phyloP scores from a whole-genome alignment of 176 grass and related monocot species.

The Oryza punctata region DNA sequence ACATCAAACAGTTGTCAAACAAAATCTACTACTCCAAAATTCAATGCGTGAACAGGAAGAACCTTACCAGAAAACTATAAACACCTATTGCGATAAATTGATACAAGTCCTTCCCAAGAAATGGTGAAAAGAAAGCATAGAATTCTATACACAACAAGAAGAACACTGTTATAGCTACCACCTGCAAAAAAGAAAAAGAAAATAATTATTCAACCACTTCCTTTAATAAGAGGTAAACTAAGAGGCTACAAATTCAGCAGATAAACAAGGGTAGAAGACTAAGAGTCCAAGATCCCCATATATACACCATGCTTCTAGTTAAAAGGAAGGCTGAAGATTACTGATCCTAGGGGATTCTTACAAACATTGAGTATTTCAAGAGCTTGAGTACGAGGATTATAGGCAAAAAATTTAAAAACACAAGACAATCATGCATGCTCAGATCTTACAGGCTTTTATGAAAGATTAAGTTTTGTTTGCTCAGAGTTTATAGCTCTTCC shows the following conservation, averaged over 20 bases:
- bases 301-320: background rate
- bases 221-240: background rate
- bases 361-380: background rate
- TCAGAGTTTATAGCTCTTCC: background rate
- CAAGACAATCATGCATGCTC: background rate
- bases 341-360: background rate
- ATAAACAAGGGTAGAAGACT: background rate
- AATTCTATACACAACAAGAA: constrained; percentile 93
- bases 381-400: constrained; percentile 1
- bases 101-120: constrained; percentile 73
- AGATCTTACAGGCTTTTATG: background rate
- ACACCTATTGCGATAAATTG: constrained; percentile 68
- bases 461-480: background rate
- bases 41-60: background rate
- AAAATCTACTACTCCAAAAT: constrained; percentile 1
- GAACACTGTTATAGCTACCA: constrained; percentile 95
- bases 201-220: background rate
- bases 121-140: constrained; percentile 98
- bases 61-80: constrained; percentile 92
- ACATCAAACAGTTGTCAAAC: constrained; percentile 29
- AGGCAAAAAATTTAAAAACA: background rate
- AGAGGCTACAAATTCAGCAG: background rate
- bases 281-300: background rate
- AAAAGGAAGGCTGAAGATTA: background rate
- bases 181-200: constrained; percentile 45